Base-by-base conservation (phyloP, 805 yeast genomes). In the baker's yeast (Saccharomyces cerevisiae) region DNA sequence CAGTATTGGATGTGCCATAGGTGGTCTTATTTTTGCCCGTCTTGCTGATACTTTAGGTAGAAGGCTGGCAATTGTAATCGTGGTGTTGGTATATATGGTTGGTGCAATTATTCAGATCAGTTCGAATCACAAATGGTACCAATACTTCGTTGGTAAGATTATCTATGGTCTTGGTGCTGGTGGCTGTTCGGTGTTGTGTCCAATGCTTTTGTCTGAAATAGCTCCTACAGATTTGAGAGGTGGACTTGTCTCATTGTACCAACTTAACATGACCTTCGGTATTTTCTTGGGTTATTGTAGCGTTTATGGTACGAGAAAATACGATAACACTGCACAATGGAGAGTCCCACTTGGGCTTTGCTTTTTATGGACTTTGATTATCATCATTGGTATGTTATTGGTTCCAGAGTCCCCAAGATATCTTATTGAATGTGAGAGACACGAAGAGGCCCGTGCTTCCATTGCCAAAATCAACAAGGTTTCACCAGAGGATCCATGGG, bases 101-200 rank as follows among this genome's bases (percentile, higher is more conserved):
- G 88, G 87, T 54, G 76, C 81, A 48, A 62, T 79, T 36, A 75
- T 83, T 55, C 87, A 83, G 67, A 80, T 83, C 51, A 68, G 84
- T 13, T 72, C 85, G 4, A 60, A 61, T 10, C 48, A 57, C 4
- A 79, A 59, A 70, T 82, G 57, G 88, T 36, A 36, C 43, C 43
- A 36, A 21, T 36, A 36, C 24, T 36, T 36, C 17, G 43, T 36
- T 13, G 43, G 87, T 41, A 74, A 87, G 70, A 76, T 79, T 49
- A 70, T 85, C 49, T 79, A 83, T 28, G 94, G 94, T n/a, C 55
- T 84, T 5, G 83, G 87, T 46, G 85, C 85, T 54, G 92, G 92
- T 48, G 76, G 79, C 41, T 73, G 84, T 27, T 82, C 89, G 9
- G 86, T 87, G 32, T 73, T 83, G 54, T 84, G 82, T 24, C 88